Evolutionary conservation across 1,139 yeast genomes (phyloP), one percentile per base, ranked within the genome.

Genomic region (Debaryomycetaceae sp.): DNA sequence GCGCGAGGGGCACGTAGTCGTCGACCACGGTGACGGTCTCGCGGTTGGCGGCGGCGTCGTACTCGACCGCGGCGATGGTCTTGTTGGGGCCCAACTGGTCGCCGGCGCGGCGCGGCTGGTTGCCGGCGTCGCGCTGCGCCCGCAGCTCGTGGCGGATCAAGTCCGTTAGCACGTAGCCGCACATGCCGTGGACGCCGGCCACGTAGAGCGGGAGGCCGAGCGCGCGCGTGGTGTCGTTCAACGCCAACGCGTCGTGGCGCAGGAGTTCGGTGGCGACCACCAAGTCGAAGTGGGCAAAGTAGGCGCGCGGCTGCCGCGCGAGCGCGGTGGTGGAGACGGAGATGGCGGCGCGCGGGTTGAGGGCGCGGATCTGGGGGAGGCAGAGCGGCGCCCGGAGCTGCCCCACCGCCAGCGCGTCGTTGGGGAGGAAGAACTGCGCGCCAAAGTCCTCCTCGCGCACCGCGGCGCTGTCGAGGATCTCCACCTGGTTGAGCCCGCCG

Each of bases 401-500:
- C 1, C 86, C 88, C 4, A 78, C 47, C 4, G 55, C 43, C 12
- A 44, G 27, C 31, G 72, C 76, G 11, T 68, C 71, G 24, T 66
- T 66, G 8, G 75, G 74, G n/a, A 86, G 51, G 48, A 88, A 86
- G 54, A 89, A 88, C 49, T 89, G 95, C 2, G 83, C 71, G 4
- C 79, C 78, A 36, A 84, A 69, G 48, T 88, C 96, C 25, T 71
- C 75, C 24, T 71, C 83, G 1, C 56, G 49, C 1, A 86, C 75
- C 0, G 34, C 42, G 3, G 78, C 60, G 18, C 60, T 46, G 56
- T 91, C 97, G 38, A 82, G 54, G 1, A 91, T 63, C 16, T 83
- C 82, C 22, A 91, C 58, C 1, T 82, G 63, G 9, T 95, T 95
- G 35, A 91, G 65, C 3, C 98, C 98, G 20, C 96, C 95, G 25